phyloP scores from a whole-genome alignment of 106 monocot species.

The Dioscorea zingiberensis region DNA sequence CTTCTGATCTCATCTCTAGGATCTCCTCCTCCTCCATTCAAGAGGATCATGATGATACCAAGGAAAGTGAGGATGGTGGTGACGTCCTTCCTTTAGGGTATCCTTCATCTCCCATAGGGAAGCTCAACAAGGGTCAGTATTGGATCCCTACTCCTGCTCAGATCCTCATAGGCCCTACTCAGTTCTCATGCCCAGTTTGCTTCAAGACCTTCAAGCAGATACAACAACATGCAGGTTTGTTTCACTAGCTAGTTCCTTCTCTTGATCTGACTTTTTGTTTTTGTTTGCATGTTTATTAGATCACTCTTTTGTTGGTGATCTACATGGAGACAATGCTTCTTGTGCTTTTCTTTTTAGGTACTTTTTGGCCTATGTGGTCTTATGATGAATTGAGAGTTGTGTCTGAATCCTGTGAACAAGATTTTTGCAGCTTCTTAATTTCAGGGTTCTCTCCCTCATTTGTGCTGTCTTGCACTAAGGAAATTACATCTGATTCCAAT shows the following conservation, averaged over 20 bases:
- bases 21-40: neutral
- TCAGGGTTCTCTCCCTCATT: too few species aligned
- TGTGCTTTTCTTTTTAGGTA: neutral
- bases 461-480: too few species aligned
- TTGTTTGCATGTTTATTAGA: neutral
- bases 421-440: too few species aligned
- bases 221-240: constrained; percentile 15
- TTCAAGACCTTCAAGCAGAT: constrained; percentile 14
- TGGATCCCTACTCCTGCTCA: constrained; percentile 12
- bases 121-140: constrained; percentile 8
- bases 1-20: constrained; percentile 11
- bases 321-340: neutral
- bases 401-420: neutral
- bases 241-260: too few species aligned
- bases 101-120: constrained; percentile 1
- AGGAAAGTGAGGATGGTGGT: neutral
- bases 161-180: constrained; percentile 15
- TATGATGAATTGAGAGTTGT: neutral
- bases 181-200: constrained; percentile 12
- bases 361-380: constrained; percentile 1
- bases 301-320: neutral
- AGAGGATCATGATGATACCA: neutral
- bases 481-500: too few species aligned
- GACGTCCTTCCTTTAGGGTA: constrained; percentile 6
- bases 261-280: neutral